A percentile compares a stretch with the other conserved stretches of the same genome.
These are phyloP conservation scores for Dactylonectria macrodidyma DNA, from an alignment of 2,329 filamentous ascomycete species.

Conservation along the genomic window DNA sequence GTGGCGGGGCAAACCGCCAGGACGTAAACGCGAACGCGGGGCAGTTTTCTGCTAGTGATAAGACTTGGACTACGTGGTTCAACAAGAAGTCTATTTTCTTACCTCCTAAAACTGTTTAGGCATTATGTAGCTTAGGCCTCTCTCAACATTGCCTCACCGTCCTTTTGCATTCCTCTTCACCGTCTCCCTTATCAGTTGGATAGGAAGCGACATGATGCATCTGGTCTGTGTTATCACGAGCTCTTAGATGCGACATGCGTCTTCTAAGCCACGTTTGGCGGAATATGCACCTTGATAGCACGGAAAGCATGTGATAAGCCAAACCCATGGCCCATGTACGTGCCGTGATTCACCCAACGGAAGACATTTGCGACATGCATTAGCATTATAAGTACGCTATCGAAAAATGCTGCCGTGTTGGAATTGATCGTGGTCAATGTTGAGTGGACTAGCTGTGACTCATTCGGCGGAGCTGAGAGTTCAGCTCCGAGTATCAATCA, in stretches of 20 bases:
- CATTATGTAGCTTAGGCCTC: too few species aligned
- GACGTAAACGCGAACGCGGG: constrained; percentile 21
- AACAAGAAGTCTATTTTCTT: too few species aligned
- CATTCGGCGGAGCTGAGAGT: too few species aligned
- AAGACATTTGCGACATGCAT: background rate
- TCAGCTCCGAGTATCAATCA: too few species aligned
- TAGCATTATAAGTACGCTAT: too few species aligned
- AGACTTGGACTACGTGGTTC: background rate
- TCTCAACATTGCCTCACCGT: background rate
- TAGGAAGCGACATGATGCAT: background rate
- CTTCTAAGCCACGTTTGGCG: background rate
- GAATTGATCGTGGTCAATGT: too few species aligned
- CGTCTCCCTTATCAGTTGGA: background rate
- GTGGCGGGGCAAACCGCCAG: constrained; percentile 25
- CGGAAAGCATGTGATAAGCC: background rate
- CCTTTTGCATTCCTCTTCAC: background rate
- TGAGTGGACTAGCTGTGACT: too few species aligned
- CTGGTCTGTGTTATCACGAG: background rate
- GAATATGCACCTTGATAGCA: background rate
- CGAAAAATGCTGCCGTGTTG: too few species aligned
- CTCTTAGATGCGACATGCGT: background rate
- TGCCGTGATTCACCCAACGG: background rate
- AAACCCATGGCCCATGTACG: background rate
- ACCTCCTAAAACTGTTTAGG: too few species aligned
- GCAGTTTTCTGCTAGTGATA: constrained; percentile 17